These are phyloP conservation scores for Gonium pectorale DNA, from an alignment of 139 green algal genomes.

Conservation along the genomic window DNA sequence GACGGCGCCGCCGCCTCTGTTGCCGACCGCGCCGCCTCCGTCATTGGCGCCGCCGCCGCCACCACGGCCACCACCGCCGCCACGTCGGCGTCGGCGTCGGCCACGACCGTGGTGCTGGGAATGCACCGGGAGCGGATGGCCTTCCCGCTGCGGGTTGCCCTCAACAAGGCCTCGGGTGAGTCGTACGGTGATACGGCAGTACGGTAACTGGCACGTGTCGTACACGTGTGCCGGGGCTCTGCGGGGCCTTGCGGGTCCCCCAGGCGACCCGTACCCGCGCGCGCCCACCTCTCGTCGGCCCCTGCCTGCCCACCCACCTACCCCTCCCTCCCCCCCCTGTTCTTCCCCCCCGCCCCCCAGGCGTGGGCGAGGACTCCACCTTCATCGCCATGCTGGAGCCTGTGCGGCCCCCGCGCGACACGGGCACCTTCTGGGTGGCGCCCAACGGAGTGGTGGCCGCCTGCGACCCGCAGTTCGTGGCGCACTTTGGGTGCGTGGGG, in stretches of 20 bases:
- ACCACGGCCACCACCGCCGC: neutral
- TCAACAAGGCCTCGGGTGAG: constrained; percentile 21
- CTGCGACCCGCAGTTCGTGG: constrained; percentile 24
- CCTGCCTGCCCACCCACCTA: neutral
- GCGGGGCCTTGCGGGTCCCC: too few relatives aligned
- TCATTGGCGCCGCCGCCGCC: neutral
- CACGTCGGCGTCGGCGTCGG: neutral
- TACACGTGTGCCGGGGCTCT: too few relatives aligned
- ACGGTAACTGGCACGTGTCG: neutral
- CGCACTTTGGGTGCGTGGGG: constrained; percentile 5
- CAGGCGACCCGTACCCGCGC: too few relatives aligned
- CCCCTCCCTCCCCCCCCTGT: neutral
- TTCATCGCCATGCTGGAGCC: constrained; percentile 37
- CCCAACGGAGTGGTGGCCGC: constrained; percentile 21
- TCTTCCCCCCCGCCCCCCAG: neutral
- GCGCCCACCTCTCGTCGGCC: too few relatives aligned
- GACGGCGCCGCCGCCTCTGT: too few relatives aligned
- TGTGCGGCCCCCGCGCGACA: neutral
- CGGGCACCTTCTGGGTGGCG: constrained; percentile 1
- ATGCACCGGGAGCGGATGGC: constrained; percentile 39
- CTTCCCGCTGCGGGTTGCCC: neutral
- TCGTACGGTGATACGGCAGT: too few relatives aligned
- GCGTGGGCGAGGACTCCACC: constrained; percentile 36
- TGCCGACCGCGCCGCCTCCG: neutral
- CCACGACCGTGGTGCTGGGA: neutral